Percentiles rank a stretch among this genome's conserved stretches.
These are phyloP conservation scores for Penicillium sp. DNA, from an alignment of 2,329 filamentous ascomycete genomes.

Conservation along the genomic window DNA sequence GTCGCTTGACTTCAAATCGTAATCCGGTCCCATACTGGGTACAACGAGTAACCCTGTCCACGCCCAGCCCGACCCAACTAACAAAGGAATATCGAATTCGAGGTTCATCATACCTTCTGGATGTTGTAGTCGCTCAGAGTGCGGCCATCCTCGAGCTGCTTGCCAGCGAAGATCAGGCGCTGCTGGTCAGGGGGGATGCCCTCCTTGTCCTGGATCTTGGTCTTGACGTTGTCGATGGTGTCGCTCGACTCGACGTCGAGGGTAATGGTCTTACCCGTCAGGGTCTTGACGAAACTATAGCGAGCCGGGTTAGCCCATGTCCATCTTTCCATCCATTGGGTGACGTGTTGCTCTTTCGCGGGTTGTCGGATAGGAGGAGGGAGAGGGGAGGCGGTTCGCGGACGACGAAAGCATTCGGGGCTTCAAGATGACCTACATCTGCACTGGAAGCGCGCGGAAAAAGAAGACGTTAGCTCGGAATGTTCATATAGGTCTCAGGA, in stretches of 20 bases:
- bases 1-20: neutral
- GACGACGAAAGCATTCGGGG: constrained; percentile 31
- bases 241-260: constrained; percentile 98
- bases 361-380: neutral
- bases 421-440: constrained; percentile 72
- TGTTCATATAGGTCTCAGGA: constrained; percentile 18
- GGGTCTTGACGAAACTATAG: constrained; percentile 97
- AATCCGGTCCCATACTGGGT: neutral
- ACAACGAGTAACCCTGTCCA: constrained; percentile 4
- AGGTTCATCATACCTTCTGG: constrained; percentile 76
- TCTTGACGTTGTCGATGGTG: constrained; percentile 99
- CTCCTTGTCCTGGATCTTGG: constrained; percentile 99
- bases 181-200: constrained; percentile 98
- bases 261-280: constrained; percentile 99
- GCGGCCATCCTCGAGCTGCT: constrained; percentile 98
- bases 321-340: constrained; percentile 15
- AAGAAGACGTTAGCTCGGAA: constrained; percentile 52
- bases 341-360: constrained; percentile 19
- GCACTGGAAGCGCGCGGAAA: constrained; percentile 64
- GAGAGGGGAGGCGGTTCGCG: constrained; percentile 25
- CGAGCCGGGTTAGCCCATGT: constrained; percentile 31
- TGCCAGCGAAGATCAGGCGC: constrained; percentile 97
- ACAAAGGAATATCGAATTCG: constrained; percentile 10
- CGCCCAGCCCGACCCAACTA: constrained; percentile 12
- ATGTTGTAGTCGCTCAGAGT: constrained; percentile 99